Base-by-base conservation (phyloP, 2,329 filamentous ascomycete species). In the Exophiala aquamarina region DNA sequence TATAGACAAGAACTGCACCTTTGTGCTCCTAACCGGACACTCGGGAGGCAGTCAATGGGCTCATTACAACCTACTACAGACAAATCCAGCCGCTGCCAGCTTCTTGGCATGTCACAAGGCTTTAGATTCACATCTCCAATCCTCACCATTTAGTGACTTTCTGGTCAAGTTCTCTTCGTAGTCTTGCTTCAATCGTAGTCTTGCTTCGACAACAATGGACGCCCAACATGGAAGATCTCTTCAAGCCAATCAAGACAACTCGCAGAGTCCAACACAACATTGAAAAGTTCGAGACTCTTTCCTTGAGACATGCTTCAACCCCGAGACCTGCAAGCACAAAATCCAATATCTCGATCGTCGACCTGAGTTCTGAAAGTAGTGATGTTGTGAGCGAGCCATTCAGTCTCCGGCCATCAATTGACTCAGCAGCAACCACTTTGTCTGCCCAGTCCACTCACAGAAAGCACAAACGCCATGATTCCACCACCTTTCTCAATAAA, bases 141-240 rank as follows among this genome's bases (percentile, higher is more conserved):
- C n/a, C n/a, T n/a, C n/a, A n/a, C n/a, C n/a, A n/a, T n/a, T n/a
- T n/a, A n/a, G n/a, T n/a, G n/a, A n/a, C n/a, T n/a, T n/a, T n/a
- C n/a, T n/a, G n/a, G n/a, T n/a, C n/a, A n/a, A n/a, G n/a, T n/a
- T n/a, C n/a, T n/a, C n/a, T n/a, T n/a, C n/a, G n/a, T n/a, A n/a
- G n/a, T n/a, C n/a, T n/a, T n/a, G n/a, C n/a, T n/a, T n/a, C n/a
- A n/a, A n/a, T n/a, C n/a, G n/a, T n/a, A n/a, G n/a, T n/a, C n/a
- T n/a, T n/a, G n/a, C n/a, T 18, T 23, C 9, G 26, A 26, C 35
- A 55, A 31, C 28, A 44, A 49, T 45, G 41, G 39, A 33, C 32
- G 18, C 13, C 10, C 18, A 59, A 40, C 20, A 84, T 83, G 81
- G 79, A 81, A 46, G 73, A 73, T 20, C 65, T 83, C 19, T 65